Conservation (phyloP, 768 basidiomycete species). For the Leccinum ochraceum region DNA sequence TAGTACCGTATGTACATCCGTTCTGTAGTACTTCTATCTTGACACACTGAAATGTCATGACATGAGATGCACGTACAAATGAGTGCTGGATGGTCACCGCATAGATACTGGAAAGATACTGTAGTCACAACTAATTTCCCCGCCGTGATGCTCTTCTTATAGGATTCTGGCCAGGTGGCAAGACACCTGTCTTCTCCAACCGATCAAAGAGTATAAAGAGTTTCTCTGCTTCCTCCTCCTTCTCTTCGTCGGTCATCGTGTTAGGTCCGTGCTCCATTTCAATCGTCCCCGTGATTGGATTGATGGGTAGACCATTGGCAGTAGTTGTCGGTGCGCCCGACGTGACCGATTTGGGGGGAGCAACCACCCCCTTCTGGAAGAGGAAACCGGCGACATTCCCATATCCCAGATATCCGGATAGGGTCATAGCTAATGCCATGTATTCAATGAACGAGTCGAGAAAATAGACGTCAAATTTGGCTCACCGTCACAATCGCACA, state of each 20-base stretch:
- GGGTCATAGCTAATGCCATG: conserved; percentile 52
- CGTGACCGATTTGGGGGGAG: conserved; percentile 42
- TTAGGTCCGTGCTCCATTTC: conserved; percentile 39
- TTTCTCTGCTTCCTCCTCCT: conserved; percentile 90
- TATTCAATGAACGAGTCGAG: conserved; percentile 1
- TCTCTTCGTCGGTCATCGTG: conserved; percentile 94
- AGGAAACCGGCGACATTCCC: conserved; percentile 95
- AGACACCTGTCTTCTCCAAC: conserved; percentile 72
- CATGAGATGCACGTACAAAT: neutral
- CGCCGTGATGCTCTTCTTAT: conserved; percentile 65
- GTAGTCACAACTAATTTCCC: conserved; percentile 12
- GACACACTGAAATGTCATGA: conserved; percentile 3
- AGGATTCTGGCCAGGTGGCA: conserved; percentile 67
- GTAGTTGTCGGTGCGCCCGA: conserved; percentile 37
- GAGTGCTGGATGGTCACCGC: neutral
- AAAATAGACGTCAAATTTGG: neutral
- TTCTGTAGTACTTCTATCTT: neutral
- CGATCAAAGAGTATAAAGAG: conserved; percentile 91
- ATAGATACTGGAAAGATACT: neutral
- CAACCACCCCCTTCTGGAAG: conserved; percentile 85
- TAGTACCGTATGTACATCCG: neutral
- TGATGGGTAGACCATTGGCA: conserved; percentile 50
- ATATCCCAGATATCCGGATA: conserved; percentile 86
- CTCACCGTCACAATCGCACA: conserved; percentile 77
- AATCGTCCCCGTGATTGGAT: conserved; percentile 86